Percentiles rank a stretch among this genome's conserved stretches.
phyloP scores from a whole-genome alignment of 306 rosid genomes.

The Ziziphus jujuba region DNA sequence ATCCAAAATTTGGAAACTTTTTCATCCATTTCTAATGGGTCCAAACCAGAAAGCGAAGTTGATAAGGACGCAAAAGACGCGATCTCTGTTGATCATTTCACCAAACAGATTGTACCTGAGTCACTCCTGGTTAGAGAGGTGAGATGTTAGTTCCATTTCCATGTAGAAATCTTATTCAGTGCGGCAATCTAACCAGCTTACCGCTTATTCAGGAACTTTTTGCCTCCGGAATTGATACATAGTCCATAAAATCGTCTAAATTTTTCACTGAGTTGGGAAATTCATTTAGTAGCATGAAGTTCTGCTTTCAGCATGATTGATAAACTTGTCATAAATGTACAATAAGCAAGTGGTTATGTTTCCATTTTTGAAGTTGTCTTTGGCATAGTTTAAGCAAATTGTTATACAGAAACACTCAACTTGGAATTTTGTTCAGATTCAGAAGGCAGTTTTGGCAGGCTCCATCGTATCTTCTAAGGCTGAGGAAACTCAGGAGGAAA shows the following conservation, averaged over 20 bases:
- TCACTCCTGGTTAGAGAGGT: slow-evolving; percentile 42
- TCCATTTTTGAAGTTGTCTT: too few species aligned
- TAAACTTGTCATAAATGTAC: too few species aligned
- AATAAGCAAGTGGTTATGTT: too few species aligned
- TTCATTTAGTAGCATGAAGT: too few species aligned
- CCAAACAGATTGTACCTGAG: slow-evolving; percentile 23
- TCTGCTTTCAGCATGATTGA: too few species aligned
- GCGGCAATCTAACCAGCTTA: too few species aligned
- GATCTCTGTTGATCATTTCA: slow-evolving; percentile 17
- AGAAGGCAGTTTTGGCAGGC: slow-evolving; percentile 28
- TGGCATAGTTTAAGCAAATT: too few species aligned
- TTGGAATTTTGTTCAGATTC: slow-evolving; percentile 32
- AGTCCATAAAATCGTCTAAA: too few species aligned
- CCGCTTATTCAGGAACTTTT: too few species aligned
- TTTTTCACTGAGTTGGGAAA: too few species aligned
- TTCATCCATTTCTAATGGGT: slow-evolving; percentile 20
- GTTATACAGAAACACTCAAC: background rate
- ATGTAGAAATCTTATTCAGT: background rate
- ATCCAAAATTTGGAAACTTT: slow-evolving; percentile 27
- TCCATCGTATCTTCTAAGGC: slow-evolving; percentile 9
- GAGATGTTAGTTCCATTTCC: slow-evolving; percentile 22
- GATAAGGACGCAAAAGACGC: slow-evolving; percentile 18
- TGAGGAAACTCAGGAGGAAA: slow-evolving; percentile 18
- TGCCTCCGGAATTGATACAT: too few species aligned
- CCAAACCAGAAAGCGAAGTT: slow-evolving; percentile 24